phyloP scores from a whole-genome alignment of 192 early-diverging fungal genomes.

The Dissophora ornata region DNA sequence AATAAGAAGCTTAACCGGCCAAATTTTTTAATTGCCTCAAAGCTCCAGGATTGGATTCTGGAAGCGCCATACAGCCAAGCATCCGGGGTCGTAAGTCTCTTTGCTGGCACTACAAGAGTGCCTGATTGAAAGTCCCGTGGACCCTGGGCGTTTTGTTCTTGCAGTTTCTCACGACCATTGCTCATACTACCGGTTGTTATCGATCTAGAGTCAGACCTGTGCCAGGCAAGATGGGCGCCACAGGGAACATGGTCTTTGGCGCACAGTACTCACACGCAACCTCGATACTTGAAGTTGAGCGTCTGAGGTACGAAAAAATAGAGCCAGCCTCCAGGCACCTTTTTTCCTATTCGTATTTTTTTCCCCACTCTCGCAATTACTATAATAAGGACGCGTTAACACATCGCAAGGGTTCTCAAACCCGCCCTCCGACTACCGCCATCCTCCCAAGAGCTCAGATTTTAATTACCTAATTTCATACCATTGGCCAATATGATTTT shows the following conservation, averaged over 20 bases:
- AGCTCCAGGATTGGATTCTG: constrained; percentile 40
- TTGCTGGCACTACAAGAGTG: no score
- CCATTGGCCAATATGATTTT: no score
- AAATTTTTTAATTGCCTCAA: no score
- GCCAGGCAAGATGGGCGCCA: constrained; percentile 52
- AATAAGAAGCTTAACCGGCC: no score
- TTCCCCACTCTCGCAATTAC: not conserved
- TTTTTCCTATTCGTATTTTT: no score
- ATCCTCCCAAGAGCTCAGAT: no score
- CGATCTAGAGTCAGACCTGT: constrained; percentile 57
- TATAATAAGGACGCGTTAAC: not conserved
- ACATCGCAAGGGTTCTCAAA: no score
- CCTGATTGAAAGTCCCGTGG: no score
- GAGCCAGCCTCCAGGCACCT: no score
- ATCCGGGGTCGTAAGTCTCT: constrained; percentile 44
- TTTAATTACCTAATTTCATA: no score
- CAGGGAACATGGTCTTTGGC: constrained; percentile 56
- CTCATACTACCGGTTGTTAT: no score
- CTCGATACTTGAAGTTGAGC: constrained; percentile 47
- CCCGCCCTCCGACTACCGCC: no score
- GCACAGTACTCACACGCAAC: constrained; percentile 62
- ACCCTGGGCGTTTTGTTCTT: not conserved
- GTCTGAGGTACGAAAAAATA: constrained; percentile 21
- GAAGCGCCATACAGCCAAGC: constrained; percentile 46
- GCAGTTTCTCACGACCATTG: not conserved